Base-by-base conservation (phyloP, 2,329 filamentous ascomycete species). In the Arthroderma sp. region DNA sequence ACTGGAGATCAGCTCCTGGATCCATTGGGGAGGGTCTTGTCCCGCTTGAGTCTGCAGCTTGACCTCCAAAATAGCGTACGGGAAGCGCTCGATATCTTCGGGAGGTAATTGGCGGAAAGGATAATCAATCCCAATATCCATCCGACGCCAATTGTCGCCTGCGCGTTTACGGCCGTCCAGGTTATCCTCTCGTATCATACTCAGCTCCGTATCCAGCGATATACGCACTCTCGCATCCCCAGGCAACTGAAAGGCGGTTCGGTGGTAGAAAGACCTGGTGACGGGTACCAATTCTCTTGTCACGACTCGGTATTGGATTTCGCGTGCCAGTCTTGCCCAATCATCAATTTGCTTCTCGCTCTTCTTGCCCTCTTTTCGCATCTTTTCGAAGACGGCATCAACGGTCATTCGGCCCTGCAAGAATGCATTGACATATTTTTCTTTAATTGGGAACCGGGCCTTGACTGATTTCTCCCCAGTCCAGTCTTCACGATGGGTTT, bases 391-490 rank as follows among this genome's bases (percentile, higher is more conserved):
- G n/a, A 93, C 78, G 48, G 85, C 80, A 33, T 82, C 79, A 0
- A 91, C 88, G 1, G 87, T 85, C 58, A 94, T 74, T 55, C 87
- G 80, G 44, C 91, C 91, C 42, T 74, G 74, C 64, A 98, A 70
- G 61, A 88, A 98, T 9, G 85, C 75, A 59, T 96, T 96, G 58
- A 98, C 83, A 50, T 95, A 85, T 74, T 98, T 98, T 69, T 98
- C 91, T 70, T 98, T 96, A 52, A 91, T 73, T 6, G 84, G 75
- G 59, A 98, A 98, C 37, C 91, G 83, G 37, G 91, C 89, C 70
- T 98, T 98, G 67, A 98, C 91, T 1, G 89, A 96, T 68, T 96
- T 94, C 63, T 98, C 91, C 47, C 91, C 91, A 0, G 91, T 98
- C 91, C 91, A 98, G 63, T 98, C 91, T 64, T 98, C 91, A 34